These are phyloP conservation scores for Neonectria sp. DNA, from an alignment of 2,329 filamentous ascomycete genomes.

Conservation along the genomic window DNA sequence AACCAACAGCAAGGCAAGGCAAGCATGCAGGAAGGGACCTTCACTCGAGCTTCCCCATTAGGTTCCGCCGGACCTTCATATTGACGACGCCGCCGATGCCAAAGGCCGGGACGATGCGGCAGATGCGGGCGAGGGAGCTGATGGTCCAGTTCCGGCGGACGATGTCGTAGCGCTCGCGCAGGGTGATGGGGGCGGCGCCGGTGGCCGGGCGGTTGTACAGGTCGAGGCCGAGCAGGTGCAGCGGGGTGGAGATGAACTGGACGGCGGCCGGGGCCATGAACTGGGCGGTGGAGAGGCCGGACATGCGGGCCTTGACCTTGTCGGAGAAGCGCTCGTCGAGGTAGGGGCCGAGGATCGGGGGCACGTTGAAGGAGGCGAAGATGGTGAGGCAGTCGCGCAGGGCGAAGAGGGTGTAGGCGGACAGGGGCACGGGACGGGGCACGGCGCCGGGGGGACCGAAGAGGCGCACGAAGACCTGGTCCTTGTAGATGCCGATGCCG, in stretches of 20 bases:
- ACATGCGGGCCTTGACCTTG: constrained; percentile 61
- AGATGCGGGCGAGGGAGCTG: constrained; percentile 82
- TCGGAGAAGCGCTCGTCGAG: constrained; percentile 70
- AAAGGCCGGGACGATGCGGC: constrained; percentile 90
- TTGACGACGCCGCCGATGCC: constrained; percentile 92
- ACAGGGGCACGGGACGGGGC: constrained; percentile 73
- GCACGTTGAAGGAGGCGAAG: constrained; percentile 93
- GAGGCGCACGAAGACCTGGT: constrained; percentile 86
- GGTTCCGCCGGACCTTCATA: constrained; percentile 73
- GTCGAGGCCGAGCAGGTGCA: constrained; percentile 89
- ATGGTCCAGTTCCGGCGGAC: constrained; percentile 84
- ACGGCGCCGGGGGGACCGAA: constrained; percentile 75
- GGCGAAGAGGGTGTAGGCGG: constrained; percentile 85
- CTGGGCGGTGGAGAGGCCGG: constrained; percentile 78
- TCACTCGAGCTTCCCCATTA: constrained; percentile 75
- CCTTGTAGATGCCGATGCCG: constrained; percentile 89
- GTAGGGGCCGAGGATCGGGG: constrained; percentile 80
- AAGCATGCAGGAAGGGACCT: constrained; percentile 8
- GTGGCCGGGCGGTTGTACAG: constrained; percentile 80
- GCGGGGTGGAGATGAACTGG: constrained; percentile 84
- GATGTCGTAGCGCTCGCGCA: constrained; percentile 74
- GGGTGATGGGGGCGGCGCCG: constrained; percentile 53
- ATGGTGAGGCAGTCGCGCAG: constrained; percentile 89
- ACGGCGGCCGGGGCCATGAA: constrained; percentile 85
- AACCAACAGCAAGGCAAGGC: constrained; percentile 3